phyloP scores from a whole-genome alignment of 208 protist species.

The Crithidia sp. region DNA sequence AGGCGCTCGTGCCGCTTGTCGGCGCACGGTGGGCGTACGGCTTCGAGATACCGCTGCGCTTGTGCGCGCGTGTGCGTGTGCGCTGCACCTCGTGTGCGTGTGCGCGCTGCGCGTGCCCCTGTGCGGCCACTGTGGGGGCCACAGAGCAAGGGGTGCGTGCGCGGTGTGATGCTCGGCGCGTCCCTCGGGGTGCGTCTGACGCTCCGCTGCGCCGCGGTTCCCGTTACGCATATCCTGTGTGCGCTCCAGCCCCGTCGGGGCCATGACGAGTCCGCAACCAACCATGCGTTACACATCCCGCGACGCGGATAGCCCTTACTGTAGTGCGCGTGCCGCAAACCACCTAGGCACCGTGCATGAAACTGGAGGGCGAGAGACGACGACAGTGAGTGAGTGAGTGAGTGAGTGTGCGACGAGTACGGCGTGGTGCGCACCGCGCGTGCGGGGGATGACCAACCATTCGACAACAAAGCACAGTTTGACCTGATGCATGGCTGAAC shows the following conservation, averaged over 20 bases:
- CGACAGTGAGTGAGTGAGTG: not conserved
- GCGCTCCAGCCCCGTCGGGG: constrained; percentile 34
- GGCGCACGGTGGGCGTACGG: constrained; percentile 27
- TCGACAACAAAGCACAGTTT: constrained; percentile 24
- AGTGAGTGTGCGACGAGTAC: constrained; percentile 5
- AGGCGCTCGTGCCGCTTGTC: constrained; percentile 24
- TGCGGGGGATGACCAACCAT: constrained; percentile 12
- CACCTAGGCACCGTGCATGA: constrained; percentile 28
- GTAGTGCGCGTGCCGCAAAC: constrained; percentile 30
- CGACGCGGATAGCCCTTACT: constrained; percentile 3
- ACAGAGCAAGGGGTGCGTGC: constrained; percentile 28
- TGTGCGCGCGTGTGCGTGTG: constrained; percentile 9
- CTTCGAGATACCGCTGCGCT: constrained; percentile 20
- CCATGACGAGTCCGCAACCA: constrained; percentile 36
- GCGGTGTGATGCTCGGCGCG: constrained; percentile 26
- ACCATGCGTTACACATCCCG: constrained; percentile 25
- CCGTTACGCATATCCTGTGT: constrained; percentile 36
- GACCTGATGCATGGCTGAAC: constrained; percentile 24
- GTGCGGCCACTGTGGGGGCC: constrained; percentile 17
- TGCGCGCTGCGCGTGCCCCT: too few species aligned
- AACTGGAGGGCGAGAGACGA: constrained; percentile 17
- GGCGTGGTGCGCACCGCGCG: too few species aligned
- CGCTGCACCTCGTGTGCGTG: not conserved
- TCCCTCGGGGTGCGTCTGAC: constrained; percentile 16
- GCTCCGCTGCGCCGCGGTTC: constrained; percentile 25